Evolutionary conservation across 208 protist species (phyloP), one percentile per base, ranked within the genome.

Genomic region (Wallacemonas sp.): DNA sequence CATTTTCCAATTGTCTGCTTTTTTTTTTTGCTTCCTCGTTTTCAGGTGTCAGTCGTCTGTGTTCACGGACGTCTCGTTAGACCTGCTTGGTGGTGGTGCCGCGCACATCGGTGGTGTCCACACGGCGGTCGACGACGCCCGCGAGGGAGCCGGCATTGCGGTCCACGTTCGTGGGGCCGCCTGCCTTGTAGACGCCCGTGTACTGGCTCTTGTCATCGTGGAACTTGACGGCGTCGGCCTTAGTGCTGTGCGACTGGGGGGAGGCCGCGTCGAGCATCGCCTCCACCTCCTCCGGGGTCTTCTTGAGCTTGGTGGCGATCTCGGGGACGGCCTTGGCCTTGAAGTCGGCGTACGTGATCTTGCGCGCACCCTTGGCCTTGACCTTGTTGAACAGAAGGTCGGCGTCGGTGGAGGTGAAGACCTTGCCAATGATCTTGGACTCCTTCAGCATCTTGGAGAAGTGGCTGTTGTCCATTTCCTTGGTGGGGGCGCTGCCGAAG

Each of bases 391-490:
- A 97, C 70, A 95, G 82, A 36, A 97, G 68, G 59, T 97, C 92
- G 64, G 92, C 92, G 44, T 94, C 89, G 12, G 92, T 97, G 26
- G 75, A 79, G 29, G 89, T 97, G 70, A 97, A 97, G 54, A 29
- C 49, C 75, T 97, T 97, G 64, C 86, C 86, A 44, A 97, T 92
- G 74, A 97, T 89, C 72, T 94, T 94, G 63, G 64, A 74, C 68
- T 97, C 92, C 86, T 95, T 94, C 41, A 94, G 80, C 87, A 97
- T 94, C 79, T 97, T 97, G 71, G 86, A 82, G 75, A 94, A 97
- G 78, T 93, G 85, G 57, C 75, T 76, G 74, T 97, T 97, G 76
- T 93, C 86, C 89, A 97, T 97, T 28, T 97, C 89, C 73, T 92
- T 92, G 4, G 82, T 79, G 25, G 87, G 72, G 11, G 86, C 91